A percentile compares a stretch with the other conserved stretches of the same genome.
These are phyloP conservation scores for Ormosia emarginata DNA, from an alignment of 306 rosid species.

Conservation along the genomic window DNA sequence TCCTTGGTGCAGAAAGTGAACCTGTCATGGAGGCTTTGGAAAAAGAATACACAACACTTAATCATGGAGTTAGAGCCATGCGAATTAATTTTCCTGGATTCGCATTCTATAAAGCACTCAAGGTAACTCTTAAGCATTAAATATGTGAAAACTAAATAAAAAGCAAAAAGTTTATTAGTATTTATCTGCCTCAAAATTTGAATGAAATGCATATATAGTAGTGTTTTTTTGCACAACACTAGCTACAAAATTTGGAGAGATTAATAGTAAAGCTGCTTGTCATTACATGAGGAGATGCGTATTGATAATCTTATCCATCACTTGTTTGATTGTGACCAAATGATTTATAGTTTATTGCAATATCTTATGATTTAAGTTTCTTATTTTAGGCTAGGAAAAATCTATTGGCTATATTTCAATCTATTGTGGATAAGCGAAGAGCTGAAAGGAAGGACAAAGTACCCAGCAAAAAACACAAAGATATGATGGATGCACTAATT, in stretches of 20 bases:
- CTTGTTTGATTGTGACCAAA: not conserved
- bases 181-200: not conserved
- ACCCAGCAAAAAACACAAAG: conserved; percentile 29
- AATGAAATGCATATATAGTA: not conserved
- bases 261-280: not conserved
- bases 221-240: not conserved
- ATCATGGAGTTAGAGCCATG: conserved; percentile 86
- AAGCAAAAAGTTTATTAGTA: not conserved
- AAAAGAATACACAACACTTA: conserved; percentile 69
- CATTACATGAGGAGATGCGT: not conserved
- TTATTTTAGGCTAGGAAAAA: conserved; percentile 66
- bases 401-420: conserved; percentile 59
- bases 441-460: conserved; percentile 18
- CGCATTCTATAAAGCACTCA: conserved; percentile 71
- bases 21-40: conserved; percentile 64
- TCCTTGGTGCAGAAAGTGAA: conserved; percentile 73
- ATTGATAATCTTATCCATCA: not conserved
- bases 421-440: conserved; percentile 56
- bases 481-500: conserved; percentile 86
- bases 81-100: conserved; percentile 83
- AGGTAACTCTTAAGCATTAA: conserved; percentile 38
- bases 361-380: not conserved
- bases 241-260: not conserved
- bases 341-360: not conserved
- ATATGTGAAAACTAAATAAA: not conserved